phyloP scores from a whole-genome alignment of 345 rosid species.

The Combretum micranthum region DNA sequence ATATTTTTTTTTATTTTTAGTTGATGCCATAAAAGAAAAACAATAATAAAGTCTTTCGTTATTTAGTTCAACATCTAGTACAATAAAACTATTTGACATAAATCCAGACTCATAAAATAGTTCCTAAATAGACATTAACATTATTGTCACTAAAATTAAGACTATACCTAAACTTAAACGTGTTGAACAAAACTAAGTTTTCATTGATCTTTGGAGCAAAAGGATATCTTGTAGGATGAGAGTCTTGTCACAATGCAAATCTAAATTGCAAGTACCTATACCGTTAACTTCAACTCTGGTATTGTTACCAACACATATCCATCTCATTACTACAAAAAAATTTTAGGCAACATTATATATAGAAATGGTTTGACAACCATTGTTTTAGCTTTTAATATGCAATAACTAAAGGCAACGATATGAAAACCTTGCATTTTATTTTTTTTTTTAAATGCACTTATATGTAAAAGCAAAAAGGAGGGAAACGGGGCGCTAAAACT shows the following conservation, averaged over 20 bases:
- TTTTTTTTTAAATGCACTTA: too few species aligned
- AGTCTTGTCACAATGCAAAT: background rate
- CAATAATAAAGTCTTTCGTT: background rate
- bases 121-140: background rate
- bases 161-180: background rate
- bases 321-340: too few species aligned
- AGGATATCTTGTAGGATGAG: conserved; percentile 9
- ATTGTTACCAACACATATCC: too few species aligned
- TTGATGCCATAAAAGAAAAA: background rate
- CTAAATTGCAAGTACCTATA: background rate
- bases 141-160: background rate
- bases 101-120: background rate
- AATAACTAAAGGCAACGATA: too few species aligned
- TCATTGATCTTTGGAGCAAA: background rate
- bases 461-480: too few species aligned
- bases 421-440: too few species aligned
- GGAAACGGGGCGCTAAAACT: too few species aligned
- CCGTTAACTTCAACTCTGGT: background rate
- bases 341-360: too few species aligned
- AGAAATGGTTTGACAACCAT: too few species aligned
- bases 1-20: background rate
- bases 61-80: background rate
- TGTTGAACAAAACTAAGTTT: background rate
- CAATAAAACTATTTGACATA: background rate
- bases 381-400: too few species aligned